These are phyloP conservation scores for Skeletonema marinoi DNA, from an alignment of 108 stramenopile species.

Conservation along the genomic window DNA sequence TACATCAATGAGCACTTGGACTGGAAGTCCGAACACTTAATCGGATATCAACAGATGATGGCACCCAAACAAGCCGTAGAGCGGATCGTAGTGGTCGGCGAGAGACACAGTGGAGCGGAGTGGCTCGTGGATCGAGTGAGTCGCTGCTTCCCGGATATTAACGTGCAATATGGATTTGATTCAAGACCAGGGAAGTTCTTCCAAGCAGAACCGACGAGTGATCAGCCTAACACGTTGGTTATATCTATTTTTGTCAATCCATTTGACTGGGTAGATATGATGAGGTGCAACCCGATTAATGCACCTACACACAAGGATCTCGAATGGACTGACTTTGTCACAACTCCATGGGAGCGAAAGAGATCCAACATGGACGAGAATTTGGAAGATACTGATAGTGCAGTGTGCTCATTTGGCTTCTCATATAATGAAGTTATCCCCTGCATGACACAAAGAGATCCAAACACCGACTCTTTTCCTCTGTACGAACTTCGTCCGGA, in stretches of 20 bases:
- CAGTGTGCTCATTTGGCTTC: constrained; percentile 46
- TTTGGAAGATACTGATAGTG: constrained; percentile 26
- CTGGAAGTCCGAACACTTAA: constrained; percentile 55
- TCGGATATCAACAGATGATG: constrained; percentile 46
- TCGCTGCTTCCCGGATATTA: constrained; percentile 51
- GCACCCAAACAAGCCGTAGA: constrained; percentile 29
- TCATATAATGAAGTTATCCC: constrained; percentile 49
- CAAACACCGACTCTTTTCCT: constrained; percentile 38
- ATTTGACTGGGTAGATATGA: constrained; percentile 62
- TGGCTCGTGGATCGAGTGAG: constrained; percentile 48
- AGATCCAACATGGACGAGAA: constrained; percentile 48
- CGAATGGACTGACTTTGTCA: constrained; percentile 55
- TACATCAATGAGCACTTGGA: constrained; percentile 56
- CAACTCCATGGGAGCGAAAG: constrained; percentile 50
- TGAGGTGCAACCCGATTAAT: constrained; percentile 58
- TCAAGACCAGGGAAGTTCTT: constrained; percentile 54
- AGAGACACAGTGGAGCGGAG: constrained; percentile 55
- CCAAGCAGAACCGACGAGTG: constrained; percentile 38
- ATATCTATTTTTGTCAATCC: constrained; percentile 49
- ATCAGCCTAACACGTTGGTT: constrained; percentile 21
- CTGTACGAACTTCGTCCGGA: constrained; percentile 43
- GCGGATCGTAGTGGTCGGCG: constrained; percentile 57
- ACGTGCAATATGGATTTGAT: constrained; percentile 29
- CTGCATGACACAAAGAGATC: constrained; percentile 36
- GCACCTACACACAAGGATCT: constrained; percentile 51